A percentile compares a stretch with the other conserved stretches of the same genome.
Evolutionary conservation across 768 basidiomycete species (phyloP).

Genomic region (Rhodotorula diobovata): DNA sequence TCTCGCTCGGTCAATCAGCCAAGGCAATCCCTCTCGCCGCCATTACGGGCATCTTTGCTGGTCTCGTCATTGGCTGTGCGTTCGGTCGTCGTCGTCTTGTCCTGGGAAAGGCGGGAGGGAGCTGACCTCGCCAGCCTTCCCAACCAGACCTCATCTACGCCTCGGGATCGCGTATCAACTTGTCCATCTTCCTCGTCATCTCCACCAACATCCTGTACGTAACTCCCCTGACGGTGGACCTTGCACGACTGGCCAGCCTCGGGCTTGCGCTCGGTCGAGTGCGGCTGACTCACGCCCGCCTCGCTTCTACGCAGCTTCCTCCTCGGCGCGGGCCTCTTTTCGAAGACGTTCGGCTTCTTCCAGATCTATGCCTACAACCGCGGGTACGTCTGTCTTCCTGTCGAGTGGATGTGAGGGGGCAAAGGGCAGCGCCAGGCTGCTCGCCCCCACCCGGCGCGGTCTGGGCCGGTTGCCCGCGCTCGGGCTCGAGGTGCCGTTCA

Average conservation of each 20-base stretch:
- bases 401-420: not conserved
- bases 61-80: slow-evolving; percentile 61
- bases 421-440: not conserved
- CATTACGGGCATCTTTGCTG: slow-evolving; percentile 75
- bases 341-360: slow-evolving; percentile 68
- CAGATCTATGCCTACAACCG: slow-evolving; percentile 63
- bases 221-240: too few relatives aligned
- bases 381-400: slow-evolving; percentile 48
- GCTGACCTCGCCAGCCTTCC: not conserved
- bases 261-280: not conserved
- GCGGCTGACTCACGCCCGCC: too few relatives aligned
- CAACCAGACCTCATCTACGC: slow-evolving; percentile 62
- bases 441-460: too few relatives aligned
- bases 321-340: slow-evolving; percentile 90
- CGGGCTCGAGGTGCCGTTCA: too few relatives aligned
- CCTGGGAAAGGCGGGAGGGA: not conserved
- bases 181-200: slow-evolving; percentile 78
- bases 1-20: slow-evolving; percentile 76
- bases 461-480: too few relatives aligned
- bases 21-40: slow-evolving; percentile 74
- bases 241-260: not conserved
- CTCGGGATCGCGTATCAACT: slow-evolving; percentile 71
- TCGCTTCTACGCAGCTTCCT: slow-evolving; percentile 53
- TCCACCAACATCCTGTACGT: slow-evolving; percentile 75
- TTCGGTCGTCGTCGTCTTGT: not conserved